Conservation (phyloP, 176 grass and related monocot species). For the Themeda triandra region DNA sequence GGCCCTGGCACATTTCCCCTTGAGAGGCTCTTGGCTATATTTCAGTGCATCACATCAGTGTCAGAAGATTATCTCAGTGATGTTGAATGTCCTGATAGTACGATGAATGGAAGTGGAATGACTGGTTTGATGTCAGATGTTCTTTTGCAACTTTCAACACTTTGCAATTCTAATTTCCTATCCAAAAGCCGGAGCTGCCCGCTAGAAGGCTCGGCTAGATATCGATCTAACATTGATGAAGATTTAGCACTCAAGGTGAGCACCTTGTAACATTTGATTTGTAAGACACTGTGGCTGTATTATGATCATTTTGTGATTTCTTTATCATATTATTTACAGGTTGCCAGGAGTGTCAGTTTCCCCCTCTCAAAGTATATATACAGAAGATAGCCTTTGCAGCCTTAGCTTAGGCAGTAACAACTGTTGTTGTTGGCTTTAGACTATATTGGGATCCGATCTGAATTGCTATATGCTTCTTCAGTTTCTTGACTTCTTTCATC, state of each 20-base stretch:
- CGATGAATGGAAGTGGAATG: slow-evolving; percentile 23
- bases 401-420: slow-evolving; percentile 8
- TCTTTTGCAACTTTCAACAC: slow-evolving; percentile 86
- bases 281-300: not conserved
- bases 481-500: not conserved
- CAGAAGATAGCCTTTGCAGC: slow-evolving; percentile 71
- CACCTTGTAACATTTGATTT: slow-evolving; percentile 1
- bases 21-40: slow-evolving; percentile 95
- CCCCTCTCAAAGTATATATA: slow-evolving; percentile 93
- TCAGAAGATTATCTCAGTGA: slow-evolving; percentile 54
- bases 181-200: slow-evolving; percentile 80
- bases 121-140: slow-evolving; percentile 76
- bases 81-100: slow-evolving; percentile 37
- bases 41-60: slow-evolving; percentile 91
- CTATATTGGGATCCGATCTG: slow-evolving; percentile 22
- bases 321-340: slow-evolving; percentile 56
- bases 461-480: slow-evolving; percentile 5
- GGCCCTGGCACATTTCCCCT: slow-evolving; percentile 89
- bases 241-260: slow-evolving; percentile 94
- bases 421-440: slow-evolving; percentile 25
- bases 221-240: slow-evolving; percentile 85
- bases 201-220: slow-evolving; percentile 79
- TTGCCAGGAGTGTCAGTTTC: slow-evolving; percentile 81
- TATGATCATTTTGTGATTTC: slow-evolving; percentile 28
- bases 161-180: slow-evolving; percentile 95